A percentile compares a stretch with the other conserved stretches of the same genome.
These are phyloP conservation scores for Gautieria morchelliformis DNA, from an alignment of 768 basidiomycete species.

Conservation along the genomic window DNA sequence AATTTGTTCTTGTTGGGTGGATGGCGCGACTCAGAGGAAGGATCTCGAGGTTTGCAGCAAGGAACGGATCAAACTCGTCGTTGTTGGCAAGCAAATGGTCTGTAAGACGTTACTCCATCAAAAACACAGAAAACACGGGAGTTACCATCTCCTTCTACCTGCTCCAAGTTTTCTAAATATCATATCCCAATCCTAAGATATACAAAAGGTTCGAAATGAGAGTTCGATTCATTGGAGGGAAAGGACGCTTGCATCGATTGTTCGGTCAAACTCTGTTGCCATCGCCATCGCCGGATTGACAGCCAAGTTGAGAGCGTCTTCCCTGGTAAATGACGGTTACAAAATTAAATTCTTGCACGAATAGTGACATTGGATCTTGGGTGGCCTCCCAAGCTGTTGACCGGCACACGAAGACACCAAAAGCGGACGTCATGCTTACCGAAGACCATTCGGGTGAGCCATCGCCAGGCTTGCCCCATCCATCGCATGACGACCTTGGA, in stretches of 20 bases:
- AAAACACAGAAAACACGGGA: too few species aligned
- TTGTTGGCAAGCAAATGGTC: neutral
- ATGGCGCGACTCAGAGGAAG: neutral
- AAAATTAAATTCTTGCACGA: neutral
- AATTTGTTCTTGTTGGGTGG: conserved; percentile 14
- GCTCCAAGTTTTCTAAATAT: conserved; percentile 1
- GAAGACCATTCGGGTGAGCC: conserved; percentile 47
- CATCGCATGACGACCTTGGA: conserved; percentile 48
- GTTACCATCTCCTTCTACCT: neutral
- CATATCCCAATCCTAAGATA: conserved; percentile 7
- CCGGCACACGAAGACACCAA: neutral
- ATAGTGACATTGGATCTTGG: neutral
- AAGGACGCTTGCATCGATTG: neutral
- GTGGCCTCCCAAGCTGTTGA: neutral
- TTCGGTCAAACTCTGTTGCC: conserved; percentile 4
- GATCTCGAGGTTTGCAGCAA: neutral
- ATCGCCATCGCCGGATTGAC: conserved; percentile 15
- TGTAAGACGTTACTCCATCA: too few species aligned
- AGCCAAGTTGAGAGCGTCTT: conserved; percentile 24
- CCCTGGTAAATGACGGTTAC: conserved; percentile 11
- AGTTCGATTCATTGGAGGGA: neutral
- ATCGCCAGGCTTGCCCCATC: conserved; percentile 56
- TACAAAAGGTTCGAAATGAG: neutral
- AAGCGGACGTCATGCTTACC: conserved; percentile 31
- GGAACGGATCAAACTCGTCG: neutral